These are phyloP conservation scores for Candida vartiovaarae DNA, from an alignment of 805 yeast genomes.

Conservation along the genomic window DNA sequence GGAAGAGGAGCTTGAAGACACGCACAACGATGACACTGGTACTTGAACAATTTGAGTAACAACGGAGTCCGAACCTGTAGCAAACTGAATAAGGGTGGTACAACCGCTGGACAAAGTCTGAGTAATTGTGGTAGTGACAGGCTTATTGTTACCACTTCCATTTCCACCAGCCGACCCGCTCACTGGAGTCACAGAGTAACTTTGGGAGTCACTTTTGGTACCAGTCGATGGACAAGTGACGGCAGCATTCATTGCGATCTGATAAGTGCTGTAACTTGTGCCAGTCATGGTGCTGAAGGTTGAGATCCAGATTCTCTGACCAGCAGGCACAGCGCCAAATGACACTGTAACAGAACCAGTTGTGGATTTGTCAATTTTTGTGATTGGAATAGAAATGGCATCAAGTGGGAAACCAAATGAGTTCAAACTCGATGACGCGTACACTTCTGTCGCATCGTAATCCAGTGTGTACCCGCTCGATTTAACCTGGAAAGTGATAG, in stretches of 20 bases:
- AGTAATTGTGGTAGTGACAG: conserved; percentile 2
- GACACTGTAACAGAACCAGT: not conserved
- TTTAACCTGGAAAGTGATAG: conserved; percentile 1
- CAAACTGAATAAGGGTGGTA: conserved; percentile 3
- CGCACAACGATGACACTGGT: not conserved
- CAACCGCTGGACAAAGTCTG: conserved; percentile 6
- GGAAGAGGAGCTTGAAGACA: not conserved
- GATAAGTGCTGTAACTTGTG: not conserved
- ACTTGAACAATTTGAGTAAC: conserved; percentile 7
- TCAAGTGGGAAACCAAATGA: conserved; percentile 1
- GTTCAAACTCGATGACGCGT: conserved; percentile 1
- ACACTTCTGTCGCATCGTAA: not conserved
- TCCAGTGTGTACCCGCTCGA: not conserved
- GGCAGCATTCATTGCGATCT: not conserved
- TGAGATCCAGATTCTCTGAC: conserved; percentile 6
- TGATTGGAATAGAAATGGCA: not conserved
- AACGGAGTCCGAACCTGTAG: conserved; percentile 6
- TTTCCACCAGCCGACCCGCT: conserved; percentile 6
- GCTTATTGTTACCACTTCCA: conserved; percentile 5
- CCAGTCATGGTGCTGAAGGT: not conserved
- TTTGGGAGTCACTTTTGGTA: not conserved
- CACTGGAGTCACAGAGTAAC: not conserved
- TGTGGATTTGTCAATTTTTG: not conserved
- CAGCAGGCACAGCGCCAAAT: conserved; percentile 7
- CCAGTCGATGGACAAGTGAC: not conserved